Percentiles rank a stretch among this genome's conserved stretches.
These are phyloP conservation scores for Lactarius indigo DNA, from an alignment of 768 basidiomycete genomes.

Conservation along the genomic window DNA sequence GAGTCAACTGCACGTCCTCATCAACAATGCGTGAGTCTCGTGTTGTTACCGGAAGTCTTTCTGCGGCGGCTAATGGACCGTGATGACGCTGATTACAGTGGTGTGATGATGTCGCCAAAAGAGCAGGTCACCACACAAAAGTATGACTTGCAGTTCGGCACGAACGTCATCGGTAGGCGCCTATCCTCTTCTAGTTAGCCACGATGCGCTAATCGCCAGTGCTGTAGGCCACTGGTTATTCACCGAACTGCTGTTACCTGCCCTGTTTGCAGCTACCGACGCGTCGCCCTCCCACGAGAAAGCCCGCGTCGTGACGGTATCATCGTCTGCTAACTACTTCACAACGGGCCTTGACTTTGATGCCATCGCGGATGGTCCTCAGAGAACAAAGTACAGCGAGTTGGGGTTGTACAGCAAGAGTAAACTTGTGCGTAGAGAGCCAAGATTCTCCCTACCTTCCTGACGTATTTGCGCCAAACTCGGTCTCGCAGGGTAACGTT, in stretches of 20 bases:
- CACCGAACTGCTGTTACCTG: constrained; percentile 51
- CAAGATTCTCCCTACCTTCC: too few species aligned
- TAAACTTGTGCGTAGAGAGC: constrained; percentile 43
- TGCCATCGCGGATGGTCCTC: constrained; percentile 33
- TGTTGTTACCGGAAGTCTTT: background rate
- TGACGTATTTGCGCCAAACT: background rate
- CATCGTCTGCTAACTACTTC: constrained; percentile 40
- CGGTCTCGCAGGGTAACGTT: constrained; percentile 36
- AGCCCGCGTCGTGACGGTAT: constrained; percentile 46
- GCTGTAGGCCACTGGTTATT: constrained; percentile 55
- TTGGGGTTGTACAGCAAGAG: constrained; percentile 32
- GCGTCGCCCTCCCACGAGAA: constrained; percentile 38
- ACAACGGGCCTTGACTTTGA: constrained; percentile 37
- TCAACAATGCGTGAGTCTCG: constrained; percentile 47
- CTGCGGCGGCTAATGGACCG: background rate
- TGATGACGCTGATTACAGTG: constrained; percentile 34
- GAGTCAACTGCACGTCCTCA: constrained; percentile 43
- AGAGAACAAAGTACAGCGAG: constrained; percentile 22
- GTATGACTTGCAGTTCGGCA: constrained; percentile 55
- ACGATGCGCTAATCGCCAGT: background rate
- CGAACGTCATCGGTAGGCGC: constrained; percentile 47
- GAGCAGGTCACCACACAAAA: constrained; percentile 44
- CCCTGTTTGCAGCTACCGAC: constrained; percentile 40
- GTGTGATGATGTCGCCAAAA: constrained; percentile 43
- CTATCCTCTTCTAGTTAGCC: background rate